Base-by-base conservation (phyloP, 192 early-diverging fungal species). In the Backusella mclennaniae region DNA sequence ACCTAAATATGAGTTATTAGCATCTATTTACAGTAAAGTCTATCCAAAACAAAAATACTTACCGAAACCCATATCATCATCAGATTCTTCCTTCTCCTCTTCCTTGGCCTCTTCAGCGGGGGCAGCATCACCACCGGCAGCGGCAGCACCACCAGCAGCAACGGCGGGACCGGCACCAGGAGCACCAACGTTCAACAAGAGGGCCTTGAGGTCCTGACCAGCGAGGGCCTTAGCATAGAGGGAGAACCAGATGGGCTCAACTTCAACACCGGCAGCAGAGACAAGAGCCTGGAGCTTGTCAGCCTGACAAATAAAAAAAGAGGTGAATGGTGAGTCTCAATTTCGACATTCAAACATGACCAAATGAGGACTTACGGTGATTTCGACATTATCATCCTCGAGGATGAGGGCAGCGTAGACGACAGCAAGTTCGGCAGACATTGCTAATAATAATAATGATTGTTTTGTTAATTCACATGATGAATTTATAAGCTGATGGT, bases 141-240 rank as follows among this genome's bases (percentile, higher is more conserved):
- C 79, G 38, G 84, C 80, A 67, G 77, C 78, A 77, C 38, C 79
- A 69, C 23, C 84, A 76, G 44, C 74, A 41, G 76, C 79, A 68
- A 66, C 86, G 73, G 82, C 84, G 71, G 79, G 79, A 74, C 85
- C 86, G 67, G 85, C 75, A 74, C 85, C 88, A 86, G 87, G 89
- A 76, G 88, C 81, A 76, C 96, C 96, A 78, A 97, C 91, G 90
- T 95, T 97, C 85, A 93, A 89, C 77, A 98, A 88, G 85, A 97
- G 90, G 80, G 92, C 90, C 81, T 84, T 88, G 72, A 99, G 83
- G 87, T 97, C 92, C 89, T 95, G 93, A 77, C 96, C 95, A 75
- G 88, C 95, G 80, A 99, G 93, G 73, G 97, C 97, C 93, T 99
- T 99, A 87, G 97, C 95, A 89, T 97, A 99, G 80, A 99, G 89